Evolutionary conservation across 257 asterid genomes (phyloP), one percentile per base, ranked within the genome.

Genomic region (Fraxinus americana): DNA sequence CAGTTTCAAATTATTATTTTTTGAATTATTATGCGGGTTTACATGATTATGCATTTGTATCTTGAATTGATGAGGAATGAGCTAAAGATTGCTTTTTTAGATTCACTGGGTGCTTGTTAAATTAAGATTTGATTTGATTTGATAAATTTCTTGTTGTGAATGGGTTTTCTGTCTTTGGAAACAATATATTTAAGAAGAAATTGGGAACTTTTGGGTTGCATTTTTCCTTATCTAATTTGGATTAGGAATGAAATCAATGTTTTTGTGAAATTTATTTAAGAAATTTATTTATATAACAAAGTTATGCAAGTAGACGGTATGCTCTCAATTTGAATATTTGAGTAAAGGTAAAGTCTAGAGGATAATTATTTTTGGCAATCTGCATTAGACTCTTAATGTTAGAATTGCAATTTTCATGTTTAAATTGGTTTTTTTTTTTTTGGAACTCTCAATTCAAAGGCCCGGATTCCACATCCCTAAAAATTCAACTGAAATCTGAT

Each of bases 11-110:
- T 25, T 25, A 25, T 63, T 63, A 27, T 12, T 63, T 63, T 35
- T 25, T 27, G 69, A 25, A 63, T 63, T 14, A 10, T 32, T 27
- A 32, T 80, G 16, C 43, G 73, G 1, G 41, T 67, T 75, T 71
- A 74, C 74, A 79, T 71, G 76, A 71, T 70, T 4, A 48, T 43
- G 73, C n/a, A 61, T 70, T 54, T 54, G 67, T 67, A 48, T 52
- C 72, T 70, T 71, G 74, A 27, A 17, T 67, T 78, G 77, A 75
- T 73, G 41, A 68, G 72, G 38, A 70, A 41, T 76, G 69, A 70
- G 83, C 81, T 83, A 67, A 84, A 83, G 80, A 82, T 80, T 75
- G 81, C 48, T 71, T 75, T 87, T 84, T 87, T 80, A 72, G 77
- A 77, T 16, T 82, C 71, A 54, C 14, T 81, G 71, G 19, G 38